These are phyloP conservation scores for Aspergillus panamensis DNA, from an alignment of 495 filamentous ascomycete genomes.

Conservation along the genomic window DNA sequence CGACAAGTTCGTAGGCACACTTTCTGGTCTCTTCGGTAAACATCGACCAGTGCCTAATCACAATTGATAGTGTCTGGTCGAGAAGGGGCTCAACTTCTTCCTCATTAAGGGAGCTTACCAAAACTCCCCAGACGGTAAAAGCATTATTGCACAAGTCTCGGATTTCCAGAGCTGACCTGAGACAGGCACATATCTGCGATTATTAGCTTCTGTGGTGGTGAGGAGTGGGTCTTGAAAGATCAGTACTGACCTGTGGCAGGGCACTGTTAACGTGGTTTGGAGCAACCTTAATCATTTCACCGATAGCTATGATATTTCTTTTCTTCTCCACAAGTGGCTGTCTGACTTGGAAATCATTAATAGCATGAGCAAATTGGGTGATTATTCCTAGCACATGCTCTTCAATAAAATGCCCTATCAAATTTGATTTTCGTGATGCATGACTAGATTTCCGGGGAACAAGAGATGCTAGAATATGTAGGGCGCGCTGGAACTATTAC, in stretches of 20 bases:
- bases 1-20: slow-evolving; percentile 57
- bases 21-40: slow-evolving; percentile 59
- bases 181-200: slow-evolving; percentile 73
- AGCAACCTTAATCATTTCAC: slow-evolving; percentile 78
- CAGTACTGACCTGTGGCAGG: slow-evolving; percentile 68
- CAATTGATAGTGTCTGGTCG: slow-evolving; percentile 82
- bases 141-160: slow-evolving; percentile 69
- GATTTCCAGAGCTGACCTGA: slow-evolving; percentile 76
- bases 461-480: slow-evolving; percentile 64
- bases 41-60: slow-evolving; percentile 72
- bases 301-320: slow-evolving; percentile 74
- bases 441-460: slow-evolving; percentile 52
- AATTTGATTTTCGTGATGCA: slow-evolving; percentile 48
- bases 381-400: slow-evolving; percentile 86
- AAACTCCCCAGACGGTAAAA: slow-evolving; percentile 77
- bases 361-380: slow-evolving; percentile 70
- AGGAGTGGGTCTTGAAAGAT: background rate
- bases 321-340: slow-evolving; percentile 64
- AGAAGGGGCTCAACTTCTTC: slow-evolving; percentile 75
- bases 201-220: slow-evolving; percentile 12
- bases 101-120: slow-evolving; percentile 68
- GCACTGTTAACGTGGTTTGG: slow-evolving; percentile 68
- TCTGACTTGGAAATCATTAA: slow-evolving; percentile 65
- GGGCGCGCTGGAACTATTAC: slow-evolving; percentile 53
- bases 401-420: slow-evolving; percentile 76